Percentiles rank a stretch among this genome's conserved stretches.
phyloP scores from a whole-genome alignment of 2,329 filamentous ascomycete genomes.

The Rutstroemia sp. region DNA sequence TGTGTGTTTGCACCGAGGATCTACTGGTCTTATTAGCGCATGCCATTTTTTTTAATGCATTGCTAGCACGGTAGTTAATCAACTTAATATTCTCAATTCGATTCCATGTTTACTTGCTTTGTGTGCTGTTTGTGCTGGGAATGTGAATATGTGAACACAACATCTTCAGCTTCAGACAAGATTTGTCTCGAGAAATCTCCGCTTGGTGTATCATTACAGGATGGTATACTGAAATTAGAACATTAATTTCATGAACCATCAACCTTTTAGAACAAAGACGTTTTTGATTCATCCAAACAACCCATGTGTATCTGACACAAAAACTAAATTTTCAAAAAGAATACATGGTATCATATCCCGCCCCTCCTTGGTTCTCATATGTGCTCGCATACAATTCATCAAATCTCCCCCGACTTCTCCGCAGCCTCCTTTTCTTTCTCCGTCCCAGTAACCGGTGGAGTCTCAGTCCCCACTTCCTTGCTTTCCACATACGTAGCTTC shows the following conservation, averaged over 20 bases:
- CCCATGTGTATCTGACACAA: no score
- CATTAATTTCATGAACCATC: no score
- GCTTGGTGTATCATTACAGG: no score
- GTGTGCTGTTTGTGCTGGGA: not conserved
- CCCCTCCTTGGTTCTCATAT: not conserved
- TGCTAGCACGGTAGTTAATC: not conserved
- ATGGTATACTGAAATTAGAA: no score
- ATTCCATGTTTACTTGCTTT: not conserved
- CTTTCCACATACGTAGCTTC: conserved; percentile 24
- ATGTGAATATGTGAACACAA: no score
- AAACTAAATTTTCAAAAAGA: no score
- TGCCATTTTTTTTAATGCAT: not conserved
- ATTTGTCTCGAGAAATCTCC: no score
- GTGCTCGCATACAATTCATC: not conserved
- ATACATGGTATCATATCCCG: not conserved
- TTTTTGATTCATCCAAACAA: no score
- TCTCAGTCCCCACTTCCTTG: conserved; percentile 21
- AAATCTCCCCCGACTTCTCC: not conserved
- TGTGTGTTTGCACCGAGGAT: not conserved
- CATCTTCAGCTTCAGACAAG: no score
- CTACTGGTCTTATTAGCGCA: not conserved
- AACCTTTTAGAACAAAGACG: no score
- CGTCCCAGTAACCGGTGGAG: conserved; percentile 11
- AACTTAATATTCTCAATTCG: not conserved
- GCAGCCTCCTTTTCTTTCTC: conserved; percentile 18